These are phyloP conservation scores for Chrysoporthe cubensis DNA, from an alignment of 2,329 filamentous ascomycete species.

Conservation along the genomic window DNA sequence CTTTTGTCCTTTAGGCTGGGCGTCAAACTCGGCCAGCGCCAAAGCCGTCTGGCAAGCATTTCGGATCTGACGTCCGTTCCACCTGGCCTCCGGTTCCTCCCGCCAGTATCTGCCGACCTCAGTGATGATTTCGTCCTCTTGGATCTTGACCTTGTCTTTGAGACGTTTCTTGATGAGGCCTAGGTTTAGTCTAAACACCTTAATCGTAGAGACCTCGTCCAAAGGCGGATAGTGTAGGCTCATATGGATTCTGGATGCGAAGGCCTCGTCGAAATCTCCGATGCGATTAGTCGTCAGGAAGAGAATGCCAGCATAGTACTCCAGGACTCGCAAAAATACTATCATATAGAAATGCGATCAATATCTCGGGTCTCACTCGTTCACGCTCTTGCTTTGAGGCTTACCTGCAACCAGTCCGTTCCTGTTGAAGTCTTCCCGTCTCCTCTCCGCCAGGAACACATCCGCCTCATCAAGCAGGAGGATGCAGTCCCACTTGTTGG, in stretches of 20 bases:
- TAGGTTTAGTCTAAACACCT: constrained; percentile 38
- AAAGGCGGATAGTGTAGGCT: constrained; percentile 40
- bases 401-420: constrained; percentile 22
- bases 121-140: background rate
- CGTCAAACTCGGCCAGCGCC: constrained; percentile 20
- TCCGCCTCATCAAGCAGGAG: constrained; percentile 29
- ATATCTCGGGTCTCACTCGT: background rate
- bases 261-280: constrained; percentile 49
- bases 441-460: constrained; percentile 12
- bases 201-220: constrained; percentile 29
- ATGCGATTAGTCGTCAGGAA: constrained; percentile 52
- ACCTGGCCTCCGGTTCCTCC: background rate
- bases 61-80: constrained; percentile 27
- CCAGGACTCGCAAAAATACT: constrained; percentile 47
- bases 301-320: constrained; percentile 47
- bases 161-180: constrained; percentile 26
- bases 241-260: constrained; percentile 45
- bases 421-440: constrained; percentile 6
- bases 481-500: constrained; percentile 33
- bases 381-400: background rate
- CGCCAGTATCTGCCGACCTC: background rate
- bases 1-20: constrained; percentile 12
- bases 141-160: background rate
- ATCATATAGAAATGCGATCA: background rate
- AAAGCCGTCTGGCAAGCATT: constrained; percentile 25